phyloP scores from a whole-genome alignment of 1,284 basidiomycete species.

The Cutaneotrichosporon cyanovorans region DNA sequence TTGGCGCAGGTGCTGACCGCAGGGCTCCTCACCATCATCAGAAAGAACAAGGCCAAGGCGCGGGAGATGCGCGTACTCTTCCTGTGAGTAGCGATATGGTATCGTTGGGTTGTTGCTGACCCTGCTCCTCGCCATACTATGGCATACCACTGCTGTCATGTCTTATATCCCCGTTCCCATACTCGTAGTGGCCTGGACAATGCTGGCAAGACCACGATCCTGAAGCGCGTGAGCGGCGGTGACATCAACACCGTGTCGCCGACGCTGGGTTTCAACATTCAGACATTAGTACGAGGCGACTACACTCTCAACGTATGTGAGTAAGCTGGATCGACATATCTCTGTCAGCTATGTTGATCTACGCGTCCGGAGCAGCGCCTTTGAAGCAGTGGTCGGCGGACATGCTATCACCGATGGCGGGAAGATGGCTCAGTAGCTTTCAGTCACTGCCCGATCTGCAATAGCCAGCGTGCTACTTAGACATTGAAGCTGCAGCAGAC shows the following conservation, averaged over 20 bases:
- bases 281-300: constrained; percentile 84
- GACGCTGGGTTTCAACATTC: constrained; percentile 97
- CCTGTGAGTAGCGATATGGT: constrained; percentile 56
- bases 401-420: too few relatives aligned
- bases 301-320: constrained; percentile 89
- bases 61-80: constrained; percentile 94
- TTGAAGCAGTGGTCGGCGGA: too few relatives aligned
- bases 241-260: constrained; percentile 82
- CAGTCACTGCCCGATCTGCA: too few relatives aligned
- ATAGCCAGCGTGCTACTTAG: too few relatives aligned
- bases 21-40: constrained; percentile 91
- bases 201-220: constrained; percentile 95
- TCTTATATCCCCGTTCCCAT: background rate
- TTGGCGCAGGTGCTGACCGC: constrained; percentile 1
- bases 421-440: too few relatives aligned
- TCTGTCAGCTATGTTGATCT: background rate
- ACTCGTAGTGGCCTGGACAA: constrained; percentile 85
- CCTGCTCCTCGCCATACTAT: too few relatives aligned
- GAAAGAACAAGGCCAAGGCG: constrained; percentile 91
- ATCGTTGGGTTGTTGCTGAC: background rate
- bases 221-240: constrained; percentile 88
- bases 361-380: too few relatives aligned
- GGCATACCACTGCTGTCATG: background rate
- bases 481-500: background rate
- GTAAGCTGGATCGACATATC: constrained; percentile 36